Base-by-base conservation (phyloP, 208 protist species). In the Plasmodiophora brassicae region DNA sequence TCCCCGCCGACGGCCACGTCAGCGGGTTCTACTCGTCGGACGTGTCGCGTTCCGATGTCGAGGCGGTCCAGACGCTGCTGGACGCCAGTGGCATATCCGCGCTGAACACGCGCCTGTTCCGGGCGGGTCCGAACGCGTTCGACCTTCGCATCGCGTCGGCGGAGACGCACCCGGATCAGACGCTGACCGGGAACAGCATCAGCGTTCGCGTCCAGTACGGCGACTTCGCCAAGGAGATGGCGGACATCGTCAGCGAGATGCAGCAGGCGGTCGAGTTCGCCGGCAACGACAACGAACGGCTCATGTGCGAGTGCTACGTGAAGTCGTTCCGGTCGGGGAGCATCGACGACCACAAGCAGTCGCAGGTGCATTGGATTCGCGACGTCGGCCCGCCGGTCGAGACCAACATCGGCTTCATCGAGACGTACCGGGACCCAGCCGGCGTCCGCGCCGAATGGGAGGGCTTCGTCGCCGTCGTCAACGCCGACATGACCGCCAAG, bases 361-460 rank as follows among this genome's bases (percentile, higher is more conserved):
- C 88, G 44, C 57, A 44, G 22, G 57, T 84, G 45, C 39, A 84
- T 46, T 91, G 90, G 90, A 86, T 91, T n/a, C n/a, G 84, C 38
- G 89, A 92, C 44, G 14, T 60, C 41, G 45, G 88, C 45, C 88
- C 89, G 43, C 1, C 25, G 20, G 90, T 92, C 35, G 90, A 92
- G 41, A 71, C 72, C 5, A 87, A 92, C 60, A 28, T 85, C 20
- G 90, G 90, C 1, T 92, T 92, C 41, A 90, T 92, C 43, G 90
- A 92, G 46, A 91, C 53, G 1, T 92, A 92, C 50, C 35, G 89
- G 45, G 90, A 92, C 65, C 90, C 90, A 41, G 39, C 38, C 46
- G 90, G 90, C 0, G 44, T 90, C 5, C 1, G 90, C 0, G 89
- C 86, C 45, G 90, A 92, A 46, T 91, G 85, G 38, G 90, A 91